These are phyloP conservation scores for Penicillium sp. DNA, from an alignment of 2,329 filamentous ascomycete genomes.

Conservation along the genomic window DNA sequence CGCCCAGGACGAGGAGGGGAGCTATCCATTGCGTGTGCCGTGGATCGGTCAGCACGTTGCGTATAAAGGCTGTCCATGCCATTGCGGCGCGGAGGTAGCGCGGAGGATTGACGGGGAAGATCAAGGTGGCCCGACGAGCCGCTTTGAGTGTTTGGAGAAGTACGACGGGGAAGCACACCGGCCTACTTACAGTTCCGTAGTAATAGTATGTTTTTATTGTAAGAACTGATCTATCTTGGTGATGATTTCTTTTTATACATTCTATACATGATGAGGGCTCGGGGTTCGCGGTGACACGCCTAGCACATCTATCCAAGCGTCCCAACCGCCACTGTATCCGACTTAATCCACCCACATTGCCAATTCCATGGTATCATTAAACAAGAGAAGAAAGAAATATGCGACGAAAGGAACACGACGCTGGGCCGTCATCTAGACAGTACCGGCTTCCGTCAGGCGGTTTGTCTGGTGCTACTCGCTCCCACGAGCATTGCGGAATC, in stretches of 20 bases:
- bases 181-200: neutral
- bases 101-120: constrained; percentile 11
- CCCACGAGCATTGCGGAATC: constrained; percentile 52
- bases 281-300: constrained; percentile 3
- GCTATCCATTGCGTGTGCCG: constrained; percentile 60
- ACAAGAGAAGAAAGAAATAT: constrained; percentile 14
- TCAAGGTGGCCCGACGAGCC: constrained; percentile 21
- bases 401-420: neutral
- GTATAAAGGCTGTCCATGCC: constrained; percentile 30
- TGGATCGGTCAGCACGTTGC: constrained; percentile 50
- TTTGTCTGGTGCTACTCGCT: constrained; percentile 16
- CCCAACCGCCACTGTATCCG: constrained; percentile 1
- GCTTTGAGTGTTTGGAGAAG: constrained; percentile 1
- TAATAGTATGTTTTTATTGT: neutral
- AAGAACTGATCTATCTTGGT: neutral
- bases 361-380: constrained; percentile 27
- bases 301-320: constrained; percentile 8
- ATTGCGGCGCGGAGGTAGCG: constrained; percentile 24
- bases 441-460: constrained; percentile 16
- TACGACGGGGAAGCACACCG: neutral
- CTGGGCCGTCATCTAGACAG: neutral
- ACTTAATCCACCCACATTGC: constrained; percentile 5
- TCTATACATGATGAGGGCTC: constrained; percentile 13
- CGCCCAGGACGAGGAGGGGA: constrained; percentile 62
- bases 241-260: constrained; percentile 14